Evolutionary conservation across 2,329 filamentous ascomycete species (phyloP).

Genomic region (Aschersonia sp.): DNA sequence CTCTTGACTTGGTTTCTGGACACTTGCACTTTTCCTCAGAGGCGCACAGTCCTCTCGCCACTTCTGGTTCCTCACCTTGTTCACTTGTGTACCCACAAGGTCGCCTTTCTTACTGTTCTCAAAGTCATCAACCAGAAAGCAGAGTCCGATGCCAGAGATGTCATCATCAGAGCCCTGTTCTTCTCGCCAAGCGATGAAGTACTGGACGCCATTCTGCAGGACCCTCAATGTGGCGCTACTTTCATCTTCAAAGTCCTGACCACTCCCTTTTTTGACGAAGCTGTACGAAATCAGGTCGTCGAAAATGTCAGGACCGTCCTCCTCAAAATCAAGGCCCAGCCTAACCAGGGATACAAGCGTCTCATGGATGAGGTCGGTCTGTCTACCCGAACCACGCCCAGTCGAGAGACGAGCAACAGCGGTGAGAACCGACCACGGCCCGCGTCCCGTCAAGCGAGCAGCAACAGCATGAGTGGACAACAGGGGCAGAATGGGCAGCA

Average conservation of each 20-base stretch:
- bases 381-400: conserved; percentile 44
- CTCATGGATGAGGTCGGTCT: conserved; percentile 97
- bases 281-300: conserved; percentile 71
- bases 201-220: conserved; percentile 77
- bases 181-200: conserved; percentile 78
- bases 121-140: conserved; percentile 98
- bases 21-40: conserved; percentile 87
- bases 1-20: conserved; percentile 96
- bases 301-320: conserved; percentile 87
- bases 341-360: conserved; percentile 92
- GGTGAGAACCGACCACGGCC: conserved; percentile 39
- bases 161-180: conserved; percentile 80
- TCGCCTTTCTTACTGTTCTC: conserved; percentile 89
- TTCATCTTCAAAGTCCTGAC: conserved; percentile 98
- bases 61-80: conserved; percentile 85
- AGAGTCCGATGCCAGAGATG: conserved; percentile 82
- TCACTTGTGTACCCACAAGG: conserved; percentile 95
- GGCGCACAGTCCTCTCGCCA: conserved; percentile 82
- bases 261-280: conserved; percentile 92
- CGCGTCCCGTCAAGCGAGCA: conserved; percentile 36
- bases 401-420: conserved; percentile 27
- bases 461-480: conserved; percentile 20
- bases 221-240: conserved; percentile 84
- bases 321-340: conserved; percentile 79
- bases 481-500: conserved; percentile 24